Percentiles rank a stretch among this genome's conserved stretches.
Evolutionary conservation across 1,139 yeast genomes (phyloP).

Genomic region (Sugiyamaella grinbergsii): DNA sequence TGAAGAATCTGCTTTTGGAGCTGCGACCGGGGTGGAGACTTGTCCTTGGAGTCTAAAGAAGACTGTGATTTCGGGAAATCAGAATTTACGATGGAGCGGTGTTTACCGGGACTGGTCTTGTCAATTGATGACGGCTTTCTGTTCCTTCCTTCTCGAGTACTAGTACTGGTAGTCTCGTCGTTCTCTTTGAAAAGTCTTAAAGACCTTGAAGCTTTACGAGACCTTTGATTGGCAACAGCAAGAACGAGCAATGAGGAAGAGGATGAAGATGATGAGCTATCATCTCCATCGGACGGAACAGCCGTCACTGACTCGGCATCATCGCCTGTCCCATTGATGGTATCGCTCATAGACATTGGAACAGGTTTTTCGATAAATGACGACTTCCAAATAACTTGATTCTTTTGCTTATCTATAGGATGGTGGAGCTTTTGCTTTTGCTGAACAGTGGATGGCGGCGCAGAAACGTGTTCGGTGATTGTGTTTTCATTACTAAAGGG

Average conservation of each 20-base stretch:
- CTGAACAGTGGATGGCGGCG: not conserved
- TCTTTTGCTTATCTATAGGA: not conserved
- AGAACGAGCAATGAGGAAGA: conserved; percentile 8
- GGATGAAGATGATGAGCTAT: conserved; percentile 10
- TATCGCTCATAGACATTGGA: not conserved
- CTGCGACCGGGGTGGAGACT: conserved; percentile 10
- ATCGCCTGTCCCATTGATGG: not conserved
- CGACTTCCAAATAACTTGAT: conserved; percentile 5
- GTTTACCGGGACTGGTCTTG: not conserved
- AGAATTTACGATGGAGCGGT: too few relatives aligned
- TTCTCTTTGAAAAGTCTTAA: conserved; percentile 50
- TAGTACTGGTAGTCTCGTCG: conserved; percentile 27
- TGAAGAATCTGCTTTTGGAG: conserved; percentile 11
- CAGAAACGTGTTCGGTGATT: not conserved
- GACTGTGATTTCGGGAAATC: conserved; percentile 30
- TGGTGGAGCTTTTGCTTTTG: not conserved
- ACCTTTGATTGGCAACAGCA: conserved; percentile 30
- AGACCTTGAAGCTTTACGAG: conserved; percentile 58
- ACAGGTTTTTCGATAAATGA: conserved; percentile 3
- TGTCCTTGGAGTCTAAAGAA: conserved; percentile 2
- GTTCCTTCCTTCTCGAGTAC: conserved; percentile 25
- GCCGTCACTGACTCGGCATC: not conserved
- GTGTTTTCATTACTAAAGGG: not conserved
- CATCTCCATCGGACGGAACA: not conserved
- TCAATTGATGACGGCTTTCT: conserved; percentile 7